Evolutionary conservation across 768 basidiomycete species (phyloP).

Genomic region (Pisolithus tinctorius): DNA sequence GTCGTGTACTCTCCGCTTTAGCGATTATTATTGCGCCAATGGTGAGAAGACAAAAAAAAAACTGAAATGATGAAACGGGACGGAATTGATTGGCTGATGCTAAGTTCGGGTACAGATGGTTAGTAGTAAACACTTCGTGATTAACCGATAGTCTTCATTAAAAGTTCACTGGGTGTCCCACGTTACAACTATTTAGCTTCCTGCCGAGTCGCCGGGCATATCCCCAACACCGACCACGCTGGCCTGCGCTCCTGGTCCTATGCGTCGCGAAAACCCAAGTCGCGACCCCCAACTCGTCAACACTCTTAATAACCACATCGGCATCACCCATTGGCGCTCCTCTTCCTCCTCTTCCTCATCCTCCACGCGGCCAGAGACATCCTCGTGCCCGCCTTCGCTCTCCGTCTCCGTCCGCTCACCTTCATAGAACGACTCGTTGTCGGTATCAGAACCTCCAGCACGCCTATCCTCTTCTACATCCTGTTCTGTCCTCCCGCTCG

Average conservation of each 20-base stretch:
- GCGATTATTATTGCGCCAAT: not conserved
- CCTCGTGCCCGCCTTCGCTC: slow-evolving; percentile 20
- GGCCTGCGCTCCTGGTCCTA: slow-evolving; percentile 12
- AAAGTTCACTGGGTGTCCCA: too few species aligned
- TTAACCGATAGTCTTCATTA: not conserved
- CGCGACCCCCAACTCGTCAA: slow-evolving; percentile 73
- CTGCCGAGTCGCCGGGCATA: slow-evolving; percentile 4
- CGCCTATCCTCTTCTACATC: slow-evolving; percentile 68
- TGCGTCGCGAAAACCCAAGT: slow-evolving; percentile 40
- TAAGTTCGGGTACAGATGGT: too few species aligned
- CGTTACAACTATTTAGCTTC: too few species aligned
- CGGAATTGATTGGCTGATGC: not conserved
- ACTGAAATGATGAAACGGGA: not conserved
- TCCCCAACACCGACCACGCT: slow-evolving; percentile 10
- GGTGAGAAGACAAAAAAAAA: not conserved
- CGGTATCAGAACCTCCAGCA: slow-evolving; percentile 24
- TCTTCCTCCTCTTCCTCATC: slow-evolving; percentile 31
- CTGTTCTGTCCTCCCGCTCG: slow-evolving; percentile 63
- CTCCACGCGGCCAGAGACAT: slow-evolving; percentile 10
- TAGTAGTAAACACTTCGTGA: not conserved
- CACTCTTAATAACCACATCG: slow-evolving; percentile 71
- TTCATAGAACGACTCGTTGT: slow-evolving; percentile 11
- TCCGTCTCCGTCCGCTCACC: slow-evolving; percentile 22
- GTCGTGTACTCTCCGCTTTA: not conserved
- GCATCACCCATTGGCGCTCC: slow-evolving; percentile 54